phyloP scores from a whole-genome alignment of 805 yeast genomes.

The Tetrapisispora arboricola region DNA sequence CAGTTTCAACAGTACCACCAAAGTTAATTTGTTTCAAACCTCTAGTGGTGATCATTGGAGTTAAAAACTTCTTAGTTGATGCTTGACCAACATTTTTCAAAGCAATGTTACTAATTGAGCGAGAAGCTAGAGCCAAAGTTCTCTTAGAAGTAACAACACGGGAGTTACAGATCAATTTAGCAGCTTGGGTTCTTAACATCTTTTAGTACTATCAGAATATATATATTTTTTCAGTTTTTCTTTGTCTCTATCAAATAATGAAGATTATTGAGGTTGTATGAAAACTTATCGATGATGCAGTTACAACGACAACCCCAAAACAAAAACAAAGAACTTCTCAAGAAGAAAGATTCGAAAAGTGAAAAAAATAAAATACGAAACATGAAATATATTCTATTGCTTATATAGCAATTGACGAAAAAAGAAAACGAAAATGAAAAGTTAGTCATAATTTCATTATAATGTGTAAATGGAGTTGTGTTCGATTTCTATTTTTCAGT shows the following conservation, averaged over 20 bases:
- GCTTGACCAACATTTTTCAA: constrained; percentile 45
- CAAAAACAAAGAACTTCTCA: too few relatives aligned
- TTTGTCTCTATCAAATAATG: too few relatives aligned
- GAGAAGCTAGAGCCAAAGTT: constrained; percentile 44
- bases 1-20: constrained; percentile 90
- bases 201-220: not conserved
- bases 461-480: too few relatives aligned
- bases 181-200: constrained; percentile 36
- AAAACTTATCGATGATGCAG: too few relatives aligned
- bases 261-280: too few relatives aligned
- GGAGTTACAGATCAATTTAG: constrained; percentile 33
- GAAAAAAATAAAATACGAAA: not conserved
- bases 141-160: constrained; percentile 48
- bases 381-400: not conserved
- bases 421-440: not conserved
- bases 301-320: too few relatives aligned
- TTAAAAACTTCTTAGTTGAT: constrained; percentile 37
- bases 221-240: too few relatives aligned
- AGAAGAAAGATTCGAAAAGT: too few relatives aligned
- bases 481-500: too few relatives aligned
- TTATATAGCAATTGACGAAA: too few relatives aligned
- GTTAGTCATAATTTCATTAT: constrained; percentile 1
- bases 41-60: constrained; percentile 53
- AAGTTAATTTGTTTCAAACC: constrained; percentile 96
- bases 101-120: constrained; percentile 30